Evolutionary conservation across 495 filamentous ascomycete genomes (phyloP).

Genomic region (Neurospora sp.): DNA sequence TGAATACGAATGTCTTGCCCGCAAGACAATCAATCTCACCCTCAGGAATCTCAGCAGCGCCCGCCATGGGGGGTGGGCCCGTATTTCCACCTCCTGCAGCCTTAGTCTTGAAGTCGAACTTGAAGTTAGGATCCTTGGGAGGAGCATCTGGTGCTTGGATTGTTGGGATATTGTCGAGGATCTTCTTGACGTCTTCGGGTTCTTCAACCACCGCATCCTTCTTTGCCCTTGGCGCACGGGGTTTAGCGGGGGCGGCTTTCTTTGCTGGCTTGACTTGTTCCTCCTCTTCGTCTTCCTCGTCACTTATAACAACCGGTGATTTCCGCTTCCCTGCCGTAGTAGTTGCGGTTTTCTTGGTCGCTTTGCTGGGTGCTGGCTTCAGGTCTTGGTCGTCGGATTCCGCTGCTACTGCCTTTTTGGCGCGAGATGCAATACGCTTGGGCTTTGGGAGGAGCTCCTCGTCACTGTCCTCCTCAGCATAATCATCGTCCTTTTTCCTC

Average conservation of each 20-base stretch:
- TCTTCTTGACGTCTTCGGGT: conserved; percentile 63
- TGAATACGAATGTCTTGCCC: conserved; percentile 96
- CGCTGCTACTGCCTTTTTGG: conserved; percentile 26
- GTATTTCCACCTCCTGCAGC: conserved; percentile 43
- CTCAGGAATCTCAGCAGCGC: conserved; percentile 60
- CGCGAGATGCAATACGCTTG: conserved; percentile 34
- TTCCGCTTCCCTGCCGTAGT: conserved; percentile 35
- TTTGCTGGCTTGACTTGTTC: conserved; percentile 37
- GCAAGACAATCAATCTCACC: conserved; percentile 86
- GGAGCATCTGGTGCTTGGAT: conserved; percentile 77
- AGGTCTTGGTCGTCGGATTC: conserved; percentile 35
- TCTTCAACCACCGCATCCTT: conserved; percentile 47
- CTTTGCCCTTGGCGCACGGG: conserved; percentile 45
- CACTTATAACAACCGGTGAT: conserved; percentile 22
- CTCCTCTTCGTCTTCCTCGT: conserved; percentile 37
- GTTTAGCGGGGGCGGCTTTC: conserved; percentile 54
- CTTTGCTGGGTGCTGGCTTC: conserved; percentile 17
- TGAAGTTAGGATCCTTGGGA: conserved; percentile 47
- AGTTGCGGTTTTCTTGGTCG: conserved; percentile 31
- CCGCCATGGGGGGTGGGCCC: conserved; percentile 50
- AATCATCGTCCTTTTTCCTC: conserved; percentile 60
- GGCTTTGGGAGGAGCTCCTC: conserved; percentile 43
- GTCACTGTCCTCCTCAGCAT: conserved; percentile 51
- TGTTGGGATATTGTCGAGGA: conserved; percentile 78
- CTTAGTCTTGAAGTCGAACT: conserved; percentile 57